phyloP scores from a whole-genome alignment of 2,329 filamentous ascomycete species.

The Claviceps sp. region DNA sequence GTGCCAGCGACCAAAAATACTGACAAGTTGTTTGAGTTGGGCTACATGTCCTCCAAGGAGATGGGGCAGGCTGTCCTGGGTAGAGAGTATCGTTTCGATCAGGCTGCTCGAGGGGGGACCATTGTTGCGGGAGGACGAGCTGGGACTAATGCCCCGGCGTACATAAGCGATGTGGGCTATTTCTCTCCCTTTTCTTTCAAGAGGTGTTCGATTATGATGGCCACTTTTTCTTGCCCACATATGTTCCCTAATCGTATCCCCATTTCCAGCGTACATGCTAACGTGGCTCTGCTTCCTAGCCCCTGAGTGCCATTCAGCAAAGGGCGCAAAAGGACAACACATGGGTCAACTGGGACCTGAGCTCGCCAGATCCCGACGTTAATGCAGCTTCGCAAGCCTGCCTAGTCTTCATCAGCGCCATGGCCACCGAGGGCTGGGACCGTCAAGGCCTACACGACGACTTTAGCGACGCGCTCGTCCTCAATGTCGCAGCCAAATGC shows the following conservation, averaged over 20 bases:
- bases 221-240: too few species aligned
- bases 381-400: slow-evolving; percentile 41
- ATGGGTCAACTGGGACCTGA: slow-evolving; percentile 36
- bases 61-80: slow-evolving; percentile 32
- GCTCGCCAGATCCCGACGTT: slow-evolving; percentile 19
- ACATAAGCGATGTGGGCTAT: slow-evolving; percentile 32
- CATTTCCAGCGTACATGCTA: background rate
- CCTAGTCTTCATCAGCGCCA: slow-evolving; percentile 72
- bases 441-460: slow-evolving; percentile 55
- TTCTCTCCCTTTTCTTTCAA: background rate
- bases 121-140: slow-evolving; percentile 39
- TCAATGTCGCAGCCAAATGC: slow-evolving; percentile 45
- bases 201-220: too few species aligned
- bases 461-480: slow-evolving; percentile 45
- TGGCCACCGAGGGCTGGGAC: slow-evolving; percentile 66
- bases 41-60: slow-evolving; percentile 32
- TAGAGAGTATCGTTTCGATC: slow-evolving; percentile 29
- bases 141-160: slow-evolving; percentile 35
- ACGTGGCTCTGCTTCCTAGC: slow-evolving; percentile 17
- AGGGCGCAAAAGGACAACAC: slow-evolving; percentile 40
- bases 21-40: slow-evolving; percentile 29
- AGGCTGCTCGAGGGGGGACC: slow-evolving; percentile 36
- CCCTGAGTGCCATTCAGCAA: slow-evolving; percentile 43
- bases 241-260: background rate
- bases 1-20: slow-evolving; percentile 33